These are phyloP conservation scores for Claviceps africana DNA, from an alignment of 2,329 filamentous ascomycete genomes.

Conservation along the genomic window DNA sequence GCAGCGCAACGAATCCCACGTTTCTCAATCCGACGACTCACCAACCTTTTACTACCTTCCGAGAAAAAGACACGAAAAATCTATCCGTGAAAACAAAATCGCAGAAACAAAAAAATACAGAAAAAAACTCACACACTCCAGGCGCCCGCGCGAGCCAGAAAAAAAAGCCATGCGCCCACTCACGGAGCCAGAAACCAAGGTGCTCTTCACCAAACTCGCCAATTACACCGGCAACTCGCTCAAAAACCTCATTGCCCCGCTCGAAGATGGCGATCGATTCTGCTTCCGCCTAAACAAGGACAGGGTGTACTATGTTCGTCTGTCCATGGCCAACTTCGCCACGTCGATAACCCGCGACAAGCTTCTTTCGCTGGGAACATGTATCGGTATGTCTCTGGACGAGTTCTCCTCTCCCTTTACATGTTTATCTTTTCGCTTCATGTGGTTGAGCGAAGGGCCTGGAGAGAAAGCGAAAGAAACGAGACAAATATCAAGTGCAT, in stretches of 20 bases:
- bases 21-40: background rate
- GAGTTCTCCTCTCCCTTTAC: background rate
- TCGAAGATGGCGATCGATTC: constrained; percentile 60
- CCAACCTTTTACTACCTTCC: background rate
- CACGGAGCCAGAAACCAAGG: constrained; percentile 65
- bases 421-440: constrained; percentile 8
- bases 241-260: constrained; percentile 67
- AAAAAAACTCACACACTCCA: background rate
- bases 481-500: background rate
- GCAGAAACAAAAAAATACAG: background rate
- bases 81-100: background rate
- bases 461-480: too few relatives aligned
- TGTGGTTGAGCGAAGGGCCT: too few relatives aligned
- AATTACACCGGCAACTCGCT: constrained; percentile 82
- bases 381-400: constrained; percentile 39
- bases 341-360: constrained; percentile 71
- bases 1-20: background rate
- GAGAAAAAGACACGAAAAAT: too few relatives aligned
- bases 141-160: background rate
- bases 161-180: constrained; percentile 55
- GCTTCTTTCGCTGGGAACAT: constrained; percentile 78
- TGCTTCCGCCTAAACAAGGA: constrained; percentile 74
- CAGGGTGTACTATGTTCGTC: constrained; percentile 82
- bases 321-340: constrained; percentile 81
- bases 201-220: constrained; percentile 82